Conservation (phyloP, 306 rosid species). For the Corylus avellana region DNA sequence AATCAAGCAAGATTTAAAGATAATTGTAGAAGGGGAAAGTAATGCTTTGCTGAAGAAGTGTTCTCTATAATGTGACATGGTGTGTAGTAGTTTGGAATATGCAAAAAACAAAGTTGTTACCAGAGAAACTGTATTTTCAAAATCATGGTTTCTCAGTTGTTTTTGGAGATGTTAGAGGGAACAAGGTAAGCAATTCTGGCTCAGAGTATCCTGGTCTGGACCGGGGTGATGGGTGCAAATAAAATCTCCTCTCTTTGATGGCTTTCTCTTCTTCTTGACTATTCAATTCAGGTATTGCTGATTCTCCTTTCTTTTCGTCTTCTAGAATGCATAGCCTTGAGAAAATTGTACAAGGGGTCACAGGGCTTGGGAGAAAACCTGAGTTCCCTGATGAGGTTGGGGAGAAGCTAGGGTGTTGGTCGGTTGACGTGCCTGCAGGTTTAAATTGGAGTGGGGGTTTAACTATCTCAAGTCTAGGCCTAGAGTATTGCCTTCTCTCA, state of each 20-base stretch:
- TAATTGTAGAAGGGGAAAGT: background rate
- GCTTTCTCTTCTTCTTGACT: conserved; percentile 74
- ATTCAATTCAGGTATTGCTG: conserved; percentile 28
- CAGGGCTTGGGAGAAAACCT: conserved; percentile 46
- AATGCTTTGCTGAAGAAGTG: conserved; percentile 13
- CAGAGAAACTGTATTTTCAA: conserved; percentile 16
- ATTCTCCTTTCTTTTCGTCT: conserved; percentile 35
- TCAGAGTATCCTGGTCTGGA: conserved; percentile 42
- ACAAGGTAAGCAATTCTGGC: conserved; percentile 67
- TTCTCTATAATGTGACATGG: background rate
- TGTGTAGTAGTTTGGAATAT: conserved; percentile 4
- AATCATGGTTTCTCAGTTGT: conserved; percentile 26
- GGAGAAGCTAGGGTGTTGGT: conserved; percentile 13
- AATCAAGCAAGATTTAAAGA: background rate
- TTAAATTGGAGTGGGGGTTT: conserved; percentile 50
- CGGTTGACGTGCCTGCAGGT: conserved; percentile 17
- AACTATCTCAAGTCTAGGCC: conserved; percentile 79
- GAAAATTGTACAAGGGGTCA: conserved; percentile 64
- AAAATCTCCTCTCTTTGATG: conserved; percentile 68
- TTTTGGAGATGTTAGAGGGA: conserved; percentile 62
- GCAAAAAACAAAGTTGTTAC: background rate
- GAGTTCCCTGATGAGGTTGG: conserved; percentile 44
- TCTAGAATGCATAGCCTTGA: conserved; percentile 53
- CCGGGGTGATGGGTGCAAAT: conserved; percentile 79
- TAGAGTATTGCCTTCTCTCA: conserved; percentile 73